Conservation (phyloP, 345 rosid species). For the Eucalyptus albens region DNA sequence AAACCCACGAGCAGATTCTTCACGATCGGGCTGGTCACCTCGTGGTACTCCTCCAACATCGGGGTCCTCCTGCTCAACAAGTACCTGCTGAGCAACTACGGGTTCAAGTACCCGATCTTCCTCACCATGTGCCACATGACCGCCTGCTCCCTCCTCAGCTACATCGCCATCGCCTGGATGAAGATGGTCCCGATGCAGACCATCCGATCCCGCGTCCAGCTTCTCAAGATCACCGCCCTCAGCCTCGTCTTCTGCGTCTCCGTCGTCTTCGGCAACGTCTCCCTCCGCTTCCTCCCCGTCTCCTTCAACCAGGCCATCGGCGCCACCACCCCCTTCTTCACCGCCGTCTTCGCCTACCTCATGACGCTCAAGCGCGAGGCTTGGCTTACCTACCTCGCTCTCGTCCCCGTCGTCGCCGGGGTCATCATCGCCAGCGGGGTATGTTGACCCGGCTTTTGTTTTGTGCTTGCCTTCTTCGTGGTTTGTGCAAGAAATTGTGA, state of each 20-base stretch:
- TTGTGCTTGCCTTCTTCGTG: background rate
- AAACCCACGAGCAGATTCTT: slow-evolving; percentile 15
- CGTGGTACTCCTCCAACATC: slow-evolving; percentile 96
- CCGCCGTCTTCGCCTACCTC: slow-evolving; percentile 90
- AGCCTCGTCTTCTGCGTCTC: slow-evolving; percentile 92
- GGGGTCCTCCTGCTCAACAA: slow-evolving; percentile 91
- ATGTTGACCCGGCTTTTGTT: background rate
- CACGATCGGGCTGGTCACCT: slow-evolving; percentile 74
- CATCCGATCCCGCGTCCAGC: slow-evolving; percentile 77
- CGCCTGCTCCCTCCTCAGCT: slow-evolving; percentile 87
- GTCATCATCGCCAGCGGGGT: slow-evolving; percentile 99
- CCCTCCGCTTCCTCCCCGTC: slow-evolving; percentile 77
- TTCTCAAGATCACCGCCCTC: slow-evolving; percentile 81
- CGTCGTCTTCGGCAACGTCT: slow-evolving; percentile 87
- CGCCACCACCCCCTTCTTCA: slow-evolving; percentile 98
- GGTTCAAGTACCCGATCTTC: slow-evolving; percentile 98
- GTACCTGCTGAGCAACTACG: slow-evolving; percentile 86
- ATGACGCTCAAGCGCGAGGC: slow-evolving; percentile 86
- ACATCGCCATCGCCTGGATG: slow-evolving; percentile 90
- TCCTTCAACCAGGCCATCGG: slow-evolving; percentile 94
- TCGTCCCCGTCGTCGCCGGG: slow-evolving; percentile 90
- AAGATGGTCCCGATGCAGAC: slow-evolving; percentile 99
- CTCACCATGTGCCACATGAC: slow-evolving; percentile 99
- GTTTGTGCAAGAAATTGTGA: background rate
- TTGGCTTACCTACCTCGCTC: slow-evolving; percentile 88